phyloP scores from a whole-genome alignment of 2,329 filamentous ascomycete species.

The Xylaria sp. region DNA sequence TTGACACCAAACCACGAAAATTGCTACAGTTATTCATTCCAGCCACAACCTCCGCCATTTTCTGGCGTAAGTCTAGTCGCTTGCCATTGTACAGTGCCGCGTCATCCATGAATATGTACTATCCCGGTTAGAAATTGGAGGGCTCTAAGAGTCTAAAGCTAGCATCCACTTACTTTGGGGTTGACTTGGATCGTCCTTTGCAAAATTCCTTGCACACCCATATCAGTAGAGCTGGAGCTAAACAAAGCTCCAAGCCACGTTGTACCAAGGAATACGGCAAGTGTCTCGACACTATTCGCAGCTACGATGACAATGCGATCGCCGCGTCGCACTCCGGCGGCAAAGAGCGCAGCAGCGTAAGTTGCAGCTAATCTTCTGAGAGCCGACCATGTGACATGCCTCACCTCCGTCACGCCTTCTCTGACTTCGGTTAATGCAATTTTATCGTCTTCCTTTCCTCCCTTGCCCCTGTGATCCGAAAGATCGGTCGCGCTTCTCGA shows the following conservation, averaged over 20 bases:
- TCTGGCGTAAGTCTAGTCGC: slow-evolving; percentile 74
- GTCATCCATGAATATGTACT: slow-evolving; percentile 87
- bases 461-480: slow-evolving; percentile 60
- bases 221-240: slow-evolving; percentile 81
- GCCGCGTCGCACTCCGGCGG: slow-evolving; percentile 73
- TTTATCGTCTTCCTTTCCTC: slow-evolving; percentile 75
- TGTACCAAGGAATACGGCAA: slow-evolving; percentile 76
- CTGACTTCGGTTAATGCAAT: slow-evolving; percentile 78
- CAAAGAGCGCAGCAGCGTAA: slow-evolving; percentile 74
- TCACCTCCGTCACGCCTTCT: slow-evolving; percentile 69
- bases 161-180: slow-evolving; percentile 64
- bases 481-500: slow-evolving; percentile 57
- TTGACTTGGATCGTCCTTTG: slow-evolving; percentile 80
- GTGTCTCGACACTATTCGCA: slow-evolving; percentile 78
- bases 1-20: slow-evolving; percentile 72
- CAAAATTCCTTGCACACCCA: slow-evolving; percentile 81
- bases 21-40: slow-evolving; percentile 70
- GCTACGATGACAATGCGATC: slow-evolving; percentile 82
- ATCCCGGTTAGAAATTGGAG: slow-evolving; percentile 7
- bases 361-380: slow-evolving; percentile 68
- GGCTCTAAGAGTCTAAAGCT: background rate
- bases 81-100: slow-evolving; percentile 83
- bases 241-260: slow-evolving; percentile 80
- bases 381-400: slow-evolving; percentile 73
- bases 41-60: slow-evolving; percentile 74